These are phyloP conservation scores for Gossypium anomalum DNA, from an alignment of 345 rosid genomes.

Conservation along the genomic window DNA sequence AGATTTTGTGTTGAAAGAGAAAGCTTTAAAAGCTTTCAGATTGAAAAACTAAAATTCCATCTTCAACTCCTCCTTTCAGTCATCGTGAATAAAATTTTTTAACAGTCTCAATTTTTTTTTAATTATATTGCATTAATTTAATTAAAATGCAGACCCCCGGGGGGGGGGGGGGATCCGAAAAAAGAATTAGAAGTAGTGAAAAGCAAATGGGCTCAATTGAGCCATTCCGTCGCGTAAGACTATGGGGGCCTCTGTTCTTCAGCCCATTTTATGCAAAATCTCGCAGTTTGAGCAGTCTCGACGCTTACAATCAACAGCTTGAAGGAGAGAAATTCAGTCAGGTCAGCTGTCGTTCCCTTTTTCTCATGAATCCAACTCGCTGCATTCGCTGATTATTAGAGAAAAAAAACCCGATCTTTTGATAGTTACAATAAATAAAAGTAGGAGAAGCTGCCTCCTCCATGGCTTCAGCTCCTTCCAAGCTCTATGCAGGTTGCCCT, in stretches of 20 bases:
- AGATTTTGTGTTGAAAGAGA: too few species aligned
- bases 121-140: too few species aligned
- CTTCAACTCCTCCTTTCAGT: too few species aligned
- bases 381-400: neutral
- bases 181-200: too few species aligned
- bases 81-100: too few species aligned
- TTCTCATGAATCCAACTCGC: neutral
- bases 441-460: slow-evolving; percentile 1
- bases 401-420: slow-evolving; percentile 4
- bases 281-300: neutral
- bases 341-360: neutral
- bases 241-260: neutral
- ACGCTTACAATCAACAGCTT: neutral
- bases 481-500: slow-evolving; percentile 59
- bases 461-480: slow-evolving; percentile 71
- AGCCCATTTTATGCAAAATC: neutral
- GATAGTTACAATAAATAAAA: neutral
- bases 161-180: too few species aligned
- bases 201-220: neutral
- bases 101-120: too few species aligned
- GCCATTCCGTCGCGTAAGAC: neutral
- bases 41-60: too few species aligned
- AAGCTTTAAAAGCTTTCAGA: too few species aligned
- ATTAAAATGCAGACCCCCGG: too few species aligned
- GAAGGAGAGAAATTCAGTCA: neutral